These are phyloP conservation scores for Malbranchea cinnamomea DNA, from an alignment of 2,329 filamentous ascomycete species.

Conservation along the genomic window DNA sequence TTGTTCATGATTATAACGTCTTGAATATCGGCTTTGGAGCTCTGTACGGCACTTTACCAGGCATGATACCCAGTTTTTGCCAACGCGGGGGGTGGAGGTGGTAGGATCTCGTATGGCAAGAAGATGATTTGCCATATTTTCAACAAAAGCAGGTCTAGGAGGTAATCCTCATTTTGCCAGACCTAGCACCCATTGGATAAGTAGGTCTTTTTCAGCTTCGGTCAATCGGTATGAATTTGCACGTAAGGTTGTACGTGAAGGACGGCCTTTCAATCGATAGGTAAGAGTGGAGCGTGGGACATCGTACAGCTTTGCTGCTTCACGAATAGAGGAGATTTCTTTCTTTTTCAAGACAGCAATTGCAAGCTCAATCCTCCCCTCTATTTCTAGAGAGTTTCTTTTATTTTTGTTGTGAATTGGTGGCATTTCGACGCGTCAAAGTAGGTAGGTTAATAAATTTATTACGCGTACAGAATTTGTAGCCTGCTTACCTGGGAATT, in stretches of 20 bases:
- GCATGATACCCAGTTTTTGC: background rate
- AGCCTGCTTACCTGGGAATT: no score
- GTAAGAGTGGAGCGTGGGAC: conserved; percentile 3
- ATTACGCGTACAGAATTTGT: no score
- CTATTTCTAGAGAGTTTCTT: conserved; percentile 2
- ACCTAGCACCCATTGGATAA: conserved; percentile 3
- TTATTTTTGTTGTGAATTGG: conserved; percentile 4
- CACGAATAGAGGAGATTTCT: conserved; percentile 6
- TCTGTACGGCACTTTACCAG: background rate
- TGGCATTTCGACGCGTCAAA: no score
- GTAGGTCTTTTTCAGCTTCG: conserved; percentile 4
- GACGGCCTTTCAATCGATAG: conserved; percentile 1
- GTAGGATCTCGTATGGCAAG: no score
- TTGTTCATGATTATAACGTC: conserved; percentile 3
- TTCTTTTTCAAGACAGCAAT: conserved; percentile 5
- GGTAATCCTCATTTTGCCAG: background rate
- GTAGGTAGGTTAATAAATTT: no score
- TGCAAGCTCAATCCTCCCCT: conserved; percentile 5
- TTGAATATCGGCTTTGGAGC: background rate
- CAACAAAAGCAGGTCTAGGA: conserved; percentile 1
- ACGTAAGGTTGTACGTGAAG: background rate
- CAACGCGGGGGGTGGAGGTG: background rate
- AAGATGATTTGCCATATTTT: conserved; percentile 3
- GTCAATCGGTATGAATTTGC: conserved; percentile 4
- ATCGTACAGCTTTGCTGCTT: conserved; percentile 4